Conservation (phyloP, 2,329 filamentous ascomycete species). For the Proliferodiscus dingleyae region DNA sequence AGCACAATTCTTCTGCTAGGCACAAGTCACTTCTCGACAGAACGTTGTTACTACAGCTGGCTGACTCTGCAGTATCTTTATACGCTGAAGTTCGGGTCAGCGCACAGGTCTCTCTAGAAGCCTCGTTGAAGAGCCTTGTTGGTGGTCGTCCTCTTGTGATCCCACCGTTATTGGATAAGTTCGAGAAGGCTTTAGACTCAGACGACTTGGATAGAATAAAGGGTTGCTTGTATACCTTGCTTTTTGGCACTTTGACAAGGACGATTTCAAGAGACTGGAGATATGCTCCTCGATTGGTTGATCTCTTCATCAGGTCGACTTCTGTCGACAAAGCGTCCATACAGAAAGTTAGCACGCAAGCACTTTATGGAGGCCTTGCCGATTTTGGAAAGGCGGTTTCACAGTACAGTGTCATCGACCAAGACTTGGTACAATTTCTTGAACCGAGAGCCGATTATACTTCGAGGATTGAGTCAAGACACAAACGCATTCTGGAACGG, state of each 20-base stretch:
- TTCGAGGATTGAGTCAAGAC: conserved; percentile 57
- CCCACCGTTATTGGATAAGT: conserved; percentile 73
- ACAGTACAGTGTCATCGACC: conserved; percentile 76
- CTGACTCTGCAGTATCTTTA: conserved; percentile 80
- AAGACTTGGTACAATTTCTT: conserved; percentile 65
- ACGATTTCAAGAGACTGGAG: conserved; percentile 91
- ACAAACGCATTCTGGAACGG: conserved; percentile 69
- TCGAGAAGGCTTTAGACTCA: conserved; percentile 71
- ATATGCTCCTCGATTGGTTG: conserved; percentile 85
- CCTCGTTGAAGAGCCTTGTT: conserved; percentile 84
- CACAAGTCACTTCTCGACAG: conserved; percentile 90
- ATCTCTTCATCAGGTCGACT: conserved; percentile 82
- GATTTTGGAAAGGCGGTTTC: conserved; percentile 90
- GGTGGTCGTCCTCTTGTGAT: conserved; percentile 87
- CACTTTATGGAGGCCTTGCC: conserved; percentile 72
- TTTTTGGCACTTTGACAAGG: conserved; percentile 84
- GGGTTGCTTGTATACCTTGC: conserved; percentile 82
- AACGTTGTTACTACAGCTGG: conserved; percentile 75
- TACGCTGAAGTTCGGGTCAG: conserved; percentile 96
- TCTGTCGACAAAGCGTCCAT: conserved; percentile 92
- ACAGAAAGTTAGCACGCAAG: conserved; percentile 77
- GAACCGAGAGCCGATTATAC: conserved; percentile 59
- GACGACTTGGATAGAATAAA: conserved; percentile 91
- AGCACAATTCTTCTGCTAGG: conserved; percentile 85
- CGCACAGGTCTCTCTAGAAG: conserved; percentile 87